Evolutionary conservation across 345 rosid species (phyloP), one percentile per base, ranked within the genome.

Genomic region (Arabis alpina): DNA sequence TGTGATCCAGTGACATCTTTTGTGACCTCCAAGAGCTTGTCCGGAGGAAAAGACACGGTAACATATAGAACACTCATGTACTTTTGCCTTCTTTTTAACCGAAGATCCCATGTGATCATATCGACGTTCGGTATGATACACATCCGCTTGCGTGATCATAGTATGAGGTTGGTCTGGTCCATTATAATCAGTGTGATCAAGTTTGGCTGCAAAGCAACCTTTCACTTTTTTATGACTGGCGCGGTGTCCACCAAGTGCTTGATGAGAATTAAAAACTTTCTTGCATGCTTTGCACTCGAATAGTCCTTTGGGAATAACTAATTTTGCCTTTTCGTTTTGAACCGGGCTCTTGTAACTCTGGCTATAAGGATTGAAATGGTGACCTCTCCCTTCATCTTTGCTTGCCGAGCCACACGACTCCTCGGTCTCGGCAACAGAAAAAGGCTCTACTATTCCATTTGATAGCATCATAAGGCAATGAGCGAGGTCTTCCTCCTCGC

Each of bases 221-320:
- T 87, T 89, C 27, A 92, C 98, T 58, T 92, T 92, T 74, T 92
- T 89, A 80, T 92, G 98, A 77, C 98, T 92, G 1, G 98, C 98
- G 75, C 98, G 79, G 50, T 92, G 98, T 40, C 98, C 98, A 7
- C 98, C 98, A 41, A 92, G 76, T 11, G 98, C 98, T 78, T 92
- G 98, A 71, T 92, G 98, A 11, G 98, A 92, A 75, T 81, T 92
- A 80, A 92, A 92, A 28, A 89, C 92, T 73, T 86, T 92, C 71
- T 87, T 92, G 78, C 98, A 92, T 8, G 96, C 96, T 74, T 89
- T 89, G 73, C 98, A 92, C 58, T 92, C 98, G 4, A 92, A 92
- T 57, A 84, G 3, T 12, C 91, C 95, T 63, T 81, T 82, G 0
- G 71, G 28, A 10, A 4, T 77, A 1, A 78, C 64, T 3, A 78